A percentile compares a stretch with the other conserved stretches of the same genome.
phyloP scores from a whole-genome alignment of 1,284 basidiomycete genomes.

The Gastroboletus turbinatus region DNA sequence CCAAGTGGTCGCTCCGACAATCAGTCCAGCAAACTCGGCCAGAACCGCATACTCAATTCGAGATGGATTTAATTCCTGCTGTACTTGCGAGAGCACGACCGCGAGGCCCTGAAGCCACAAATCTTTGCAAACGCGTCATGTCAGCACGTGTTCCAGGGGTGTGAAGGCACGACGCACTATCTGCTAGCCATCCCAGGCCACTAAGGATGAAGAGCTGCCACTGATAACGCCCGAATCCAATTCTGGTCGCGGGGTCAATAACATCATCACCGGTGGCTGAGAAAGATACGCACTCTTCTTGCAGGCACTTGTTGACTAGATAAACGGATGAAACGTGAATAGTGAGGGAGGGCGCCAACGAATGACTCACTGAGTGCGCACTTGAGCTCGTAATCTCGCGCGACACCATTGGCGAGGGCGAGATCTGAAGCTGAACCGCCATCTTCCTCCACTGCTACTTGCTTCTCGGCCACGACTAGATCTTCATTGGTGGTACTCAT shows the following conservation, averaged over 20 bases:
- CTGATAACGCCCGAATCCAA: constrained; percentile 65
- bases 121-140: constrained; percentile 33
- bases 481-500: constrained; percentile 11
- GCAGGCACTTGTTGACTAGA: constrained; percentile 47
- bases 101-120: constrained; percentile 56
- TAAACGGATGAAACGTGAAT: not conserved
- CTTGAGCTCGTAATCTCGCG: constrained; percentile 31
- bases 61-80: constrained; percentile 44
- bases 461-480: constrained; percentile 18
- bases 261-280: not conserved
- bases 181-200: constrained; percentile 55
- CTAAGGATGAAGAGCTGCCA: constrained; percentile 56
- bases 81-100: constrained; percentile 49
- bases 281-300: constrained; percentile 41
- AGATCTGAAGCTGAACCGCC: constrained; percentile 2
- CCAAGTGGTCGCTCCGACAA: constrained; percentile 59
- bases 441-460: constrained; percentile 12
- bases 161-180: constrained; percentile 39
- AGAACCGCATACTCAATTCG: constrained; percentile 51
- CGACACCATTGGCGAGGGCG: constrained; percentile 20
- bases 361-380: constrained; percentile 25
- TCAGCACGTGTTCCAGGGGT: constrained; percentile 18
- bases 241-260: constrained; percentile 32
- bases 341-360: not conserved
- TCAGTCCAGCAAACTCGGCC: constrained; percentile 56